Conservation (phyloP, 192 early-diverging fungal genomes). For the Coemansia sp. region DNA sequence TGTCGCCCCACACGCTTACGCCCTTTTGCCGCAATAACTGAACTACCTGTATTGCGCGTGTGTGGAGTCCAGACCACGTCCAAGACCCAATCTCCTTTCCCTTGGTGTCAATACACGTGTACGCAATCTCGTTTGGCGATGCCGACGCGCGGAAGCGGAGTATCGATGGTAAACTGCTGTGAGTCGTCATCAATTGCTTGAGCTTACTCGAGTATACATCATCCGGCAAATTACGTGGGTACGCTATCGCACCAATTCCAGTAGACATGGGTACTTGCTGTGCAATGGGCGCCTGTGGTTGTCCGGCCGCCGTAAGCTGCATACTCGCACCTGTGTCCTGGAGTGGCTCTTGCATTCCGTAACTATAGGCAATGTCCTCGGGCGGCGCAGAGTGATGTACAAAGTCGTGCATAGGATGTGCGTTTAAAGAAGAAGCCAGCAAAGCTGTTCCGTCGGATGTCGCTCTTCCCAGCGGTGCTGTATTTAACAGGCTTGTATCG, state of each 20-base stretch:
- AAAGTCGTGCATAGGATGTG: constrained; percentile 4
- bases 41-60: constrained; percentile 70
- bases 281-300: not conserved
- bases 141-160: constrained; percentile 65
- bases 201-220: constrained; percentile 31
- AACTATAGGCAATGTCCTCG: not conserved
- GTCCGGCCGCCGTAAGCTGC: not conserved
- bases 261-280: not conserved
- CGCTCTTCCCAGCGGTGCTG: constrained; percentile 11
- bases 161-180: constrained; percentile 66
- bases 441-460: not conserved
- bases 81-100: constrained; percentile 68
- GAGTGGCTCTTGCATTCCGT: not conserved
- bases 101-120: constrained; percentile 70
- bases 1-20: constrained; percentile 62
- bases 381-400: constrained; percentile 12
- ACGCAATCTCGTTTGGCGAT: constrained; percentile 61
- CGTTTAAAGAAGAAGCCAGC: constrained; percentile 3
- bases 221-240: constrained; percentile 32
- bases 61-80: constrained; percentile 74
- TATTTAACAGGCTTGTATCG: constrained; percentile 8
- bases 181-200: constrained; percentile 51
- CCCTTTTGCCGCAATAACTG: constrained; percentile 66
- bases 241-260: constrained; percentile 19
- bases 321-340: constrained; percentile 1